Percentiles rank a stretch among this genome's conserved stretches.
Conservation (phyloP, 306 rosid genomes). For the Dicorynia guianensis region DNA sequence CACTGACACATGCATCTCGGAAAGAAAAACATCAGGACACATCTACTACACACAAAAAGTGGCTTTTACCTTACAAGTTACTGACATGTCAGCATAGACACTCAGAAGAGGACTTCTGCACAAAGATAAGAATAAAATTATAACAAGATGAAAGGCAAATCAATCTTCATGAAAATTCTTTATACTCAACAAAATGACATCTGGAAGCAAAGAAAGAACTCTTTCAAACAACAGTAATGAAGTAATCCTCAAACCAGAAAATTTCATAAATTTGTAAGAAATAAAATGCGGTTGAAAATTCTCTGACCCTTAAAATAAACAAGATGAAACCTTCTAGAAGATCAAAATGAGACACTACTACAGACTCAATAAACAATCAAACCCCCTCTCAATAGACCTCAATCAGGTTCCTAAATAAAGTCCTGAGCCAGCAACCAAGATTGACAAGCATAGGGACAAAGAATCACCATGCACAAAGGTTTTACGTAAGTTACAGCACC, state of each 20-base stretch:
- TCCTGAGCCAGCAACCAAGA: slow-evolving; percentile 1
- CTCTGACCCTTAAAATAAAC: background rate
- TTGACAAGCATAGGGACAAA: slow-evolving; percentile 18
- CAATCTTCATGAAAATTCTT: slow-evolving; percentile 14
- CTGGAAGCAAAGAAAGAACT: background rate
- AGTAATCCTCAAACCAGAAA: slow-evolving; percentile 19
- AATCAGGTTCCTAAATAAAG: slow-evolving; percentile 20
- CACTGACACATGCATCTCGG: background rate
- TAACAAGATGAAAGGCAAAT: slow-evolving; percentile 29
- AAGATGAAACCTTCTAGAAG: background rate
- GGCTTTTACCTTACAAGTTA: slow-evolving; percentile 84
- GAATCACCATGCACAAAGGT: background rate
- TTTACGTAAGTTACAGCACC: slow-evolving; percentile 6
- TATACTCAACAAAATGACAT: slow-evolving; percentile 30
- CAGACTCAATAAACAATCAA: slow-evolving; percentile 22
- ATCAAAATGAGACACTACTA: background rate
- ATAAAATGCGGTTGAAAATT: slow-evolving; percentile 2
- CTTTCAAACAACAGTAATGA: slow-evolving; percentile 1
- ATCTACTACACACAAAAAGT: slow-evolving; percentile 8
- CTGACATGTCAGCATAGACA: slow-evolving; percentile 98
- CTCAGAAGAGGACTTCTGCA: slow-evolving; percentile 97
- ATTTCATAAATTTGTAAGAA: slow-evolving; percentile 1
- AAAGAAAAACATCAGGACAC: slow-evolving; percentile 34
- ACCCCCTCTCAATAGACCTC: background rate
- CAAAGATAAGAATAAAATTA: slow-evolving; percentile 32